phyloP scores from a whole-genome alignment of 306 rosid species.

The barrel medic (Medicago truncatula) region DNA sequence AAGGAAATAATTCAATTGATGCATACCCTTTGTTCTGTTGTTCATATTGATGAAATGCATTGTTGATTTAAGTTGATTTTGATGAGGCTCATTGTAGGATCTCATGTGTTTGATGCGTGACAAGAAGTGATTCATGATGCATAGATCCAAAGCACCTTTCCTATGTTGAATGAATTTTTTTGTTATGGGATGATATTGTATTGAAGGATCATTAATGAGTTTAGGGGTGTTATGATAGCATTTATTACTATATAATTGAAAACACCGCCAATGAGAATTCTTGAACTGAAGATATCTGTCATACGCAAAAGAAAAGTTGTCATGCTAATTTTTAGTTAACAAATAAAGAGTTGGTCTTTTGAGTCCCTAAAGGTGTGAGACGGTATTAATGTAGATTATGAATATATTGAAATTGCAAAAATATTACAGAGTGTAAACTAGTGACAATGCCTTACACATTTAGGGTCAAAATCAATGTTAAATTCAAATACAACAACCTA shows the following conservation, averaged over 20 bases:
- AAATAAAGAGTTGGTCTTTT: no score
- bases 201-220: slow-evolving; percentile 56
- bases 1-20: slow-evolving; percentile 54
- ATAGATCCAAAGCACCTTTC: slow-evolving; percentile 47
- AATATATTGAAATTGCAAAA: no score
- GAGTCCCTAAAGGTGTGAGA: no score
- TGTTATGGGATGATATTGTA: slow-evolving; percentile 41
- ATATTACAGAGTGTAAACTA: no score
- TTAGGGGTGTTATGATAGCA: slow-evolving; percentile 59
- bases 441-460: no score
- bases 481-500: no score
- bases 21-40: slow-evolving; percentile 46
- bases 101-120: slow-evolving; percentile 48
- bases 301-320: neutral
- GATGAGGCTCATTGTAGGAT: slow-evolving; percentile 14
- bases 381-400: no score
- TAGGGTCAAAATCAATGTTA: no score
- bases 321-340: neutral
- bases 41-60: slow-evolving; percentile 57
- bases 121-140: slow-evolving; percentile 62
- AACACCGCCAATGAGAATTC: slow-evolving; percentile 55
- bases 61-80: slow-evolving; percentile 44
- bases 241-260: slow-evolving; percentile 44
- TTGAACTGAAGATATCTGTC: slow-evolving; percentile 51
- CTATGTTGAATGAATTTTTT: slow-evolving; percentile 59